Evolutionary conservation across 331 rosid genomes (phyloP).

Genomic region (Quercus tomentella): DNA sequence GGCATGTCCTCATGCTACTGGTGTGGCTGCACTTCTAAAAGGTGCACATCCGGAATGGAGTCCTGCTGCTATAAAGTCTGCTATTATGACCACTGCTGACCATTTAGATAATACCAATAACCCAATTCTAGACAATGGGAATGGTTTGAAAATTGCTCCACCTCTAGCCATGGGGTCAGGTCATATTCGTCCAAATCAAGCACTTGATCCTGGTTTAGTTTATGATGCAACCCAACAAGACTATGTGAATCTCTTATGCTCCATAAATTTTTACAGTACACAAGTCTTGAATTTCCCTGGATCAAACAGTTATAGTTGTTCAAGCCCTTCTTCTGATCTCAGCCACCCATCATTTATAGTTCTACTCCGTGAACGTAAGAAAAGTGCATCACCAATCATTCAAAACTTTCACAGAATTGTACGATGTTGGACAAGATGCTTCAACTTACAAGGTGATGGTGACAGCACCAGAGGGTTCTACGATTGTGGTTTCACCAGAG

Average conservation of each 20-base stretch:
- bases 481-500: constrained; percentile 24
- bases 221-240: constrained; percentile 51
- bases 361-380: neutral
- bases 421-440: neutral
- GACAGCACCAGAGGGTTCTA: constrained; percentile 18
- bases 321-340: constrained; percentile 31
- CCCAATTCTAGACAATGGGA: constrained; percentile 10
- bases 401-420: neutral
- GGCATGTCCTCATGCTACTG: constrained; percentile 21
- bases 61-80: constrained; percentile 12
- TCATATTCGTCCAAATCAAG: constrained; percentile 44
- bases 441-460: neutral
- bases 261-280: neutral
- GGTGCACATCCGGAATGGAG: neutral
- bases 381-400: too few relatives aligned
- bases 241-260: constrained; percentile 43
- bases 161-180: constrained; percentile 60
- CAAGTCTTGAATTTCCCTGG: too few relatives aligned
- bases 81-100: constrained; percentile 6
- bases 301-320: neutral
- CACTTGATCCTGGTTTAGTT: constrained; percentile 53
- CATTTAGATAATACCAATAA: constrained; percentile 2
- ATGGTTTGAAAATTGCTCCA: constrained; percentile 16
- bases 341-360: constrained; percentile 53
- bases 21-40: neutral